Base-by-base conservation (phyloP, 306 rosid species). In the Prunus campanulata region DNA sequence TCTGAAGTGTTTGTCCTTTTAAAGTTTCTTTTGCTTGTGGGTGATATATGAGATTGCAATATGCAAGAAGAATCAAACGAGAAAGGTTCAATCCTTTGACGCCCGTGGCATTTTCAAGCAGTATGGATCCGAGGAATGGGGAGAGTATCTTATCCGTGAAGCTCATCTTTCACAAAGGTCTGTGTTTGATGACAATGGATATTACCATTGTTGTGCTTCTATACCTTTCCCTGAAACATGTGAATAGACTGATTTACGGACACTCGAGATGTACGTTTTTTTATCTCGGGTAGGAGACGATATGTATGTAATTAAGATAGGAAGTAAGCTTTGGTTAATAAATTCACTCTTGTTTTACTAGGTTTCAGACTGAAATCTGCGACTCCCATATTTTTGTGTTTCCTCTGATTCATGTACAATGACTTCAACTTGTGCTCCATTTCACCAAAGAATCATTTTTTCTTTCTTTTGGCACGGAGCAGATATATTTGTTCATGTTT, bases 91-190 rank as follows among this genome's bases (percentile, higher is more conserved):
- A 77, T 84, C 86, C 24, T 90, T 95, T 50, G 96, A 92, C 68
- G 97, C 97, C 20, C 87, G 96, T 13, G 90, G 85, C 62, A 87
- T 95, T 78, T 85, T 86, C 77, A 74, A 86, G 87, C 90, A 71
- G 80, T 95, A 86, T 82, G 93, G 92, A 66, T 74, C 88, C 0
- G 86, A 86, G 88, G 90, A 92, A 25, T 95, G 97, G 98, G 96
- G 97, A 39, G 81, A 84, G 66, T 92, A 89, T 83, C 96, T 72
- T 68, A 89, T 92, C 79, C 88, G 74, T 27, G 98, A 92, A 90
- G 98, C 88, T 81, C 98, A 95, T 82, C 96, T 95, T 74, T 95
- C 97, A 0, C 91, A 90, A 81, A 89, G 91, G 74, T 90, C 88
- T 85, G 83, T 27, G 11, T 95, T 79, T 44, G 92, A 88, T 75